Percentiles rank a stretch among this genome's conserved stretches.
phyloP scores from a whole-genome alignment of 2,329 filamentous ascomycete species.

The Zymoseptoria crescenta region DNA sequence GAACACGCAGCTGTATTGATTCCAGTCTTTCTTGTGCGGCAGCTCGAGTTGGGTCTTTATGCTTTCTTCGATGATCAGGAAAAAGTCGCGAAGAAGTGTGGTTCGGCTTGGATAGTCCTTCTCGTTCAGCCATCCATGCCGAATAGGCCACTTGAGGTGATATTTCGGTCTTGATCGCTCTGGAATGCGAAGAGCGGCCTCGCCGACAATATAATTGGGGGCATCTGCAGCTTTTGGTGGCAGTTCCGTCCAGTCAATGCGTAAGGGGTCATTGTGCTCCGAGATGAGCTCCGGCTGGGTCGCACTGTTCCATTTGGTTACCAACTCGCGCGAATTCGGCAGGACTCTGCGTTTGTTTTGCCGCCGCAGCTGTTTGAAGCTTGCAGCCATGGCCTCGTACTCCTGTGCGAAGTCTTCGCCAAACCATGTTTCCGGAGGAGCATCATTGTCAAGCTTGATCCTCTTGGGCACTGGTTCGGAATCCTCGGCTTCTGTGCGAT shows the following conservation, averaged over 20 bases:
- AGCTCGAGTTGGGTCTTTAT: conserved; percentile 79
- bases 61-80: conserved; percentile 76
- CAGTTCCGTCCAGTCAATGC: conserved; percentile 92
- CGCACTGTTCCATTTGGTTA: conserved; percentile 86
- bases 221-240: conserved; percentile 50
- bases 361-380: conserved; percentile 85
- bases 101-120: conserved; percentile 74
- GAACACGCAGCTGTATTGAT: conserved; percentile 91
- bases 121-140: conserved; percentile 81
- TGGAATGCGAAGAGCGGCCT: conserved; percentile 74
- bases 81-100: conserved; percentile 77
- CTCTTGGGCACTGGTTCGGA: conserved; percentile 68
- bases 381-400: conserved; percentile 74
- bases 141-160: conserved; percentile 87
- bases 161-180: conserved; percentile 85
- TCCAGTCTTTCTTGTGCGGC: conserved; percentile 69
- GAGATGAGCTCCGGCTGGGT: conserved; percentile 79
- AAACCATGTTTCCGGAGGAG: conserved; percentile 69
- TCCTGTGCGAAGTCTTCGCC: conserved; percentile 67
- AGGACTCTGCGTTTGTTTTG: conserved; percentile 89
- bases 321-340: conserved; percentile 94
- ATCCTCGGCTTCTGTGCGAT: conserved; percentile 75
- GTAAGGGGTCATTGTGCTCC: conserved; percentile 87
- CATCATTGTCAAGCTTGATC: conserved; percentile 54
- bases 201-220: conserved; percentile 73